These are phyloP conservation scores for Candida hungchunana DNA, from an alignment of 805 yeast species.

Conservation along the genomic window DNA sequence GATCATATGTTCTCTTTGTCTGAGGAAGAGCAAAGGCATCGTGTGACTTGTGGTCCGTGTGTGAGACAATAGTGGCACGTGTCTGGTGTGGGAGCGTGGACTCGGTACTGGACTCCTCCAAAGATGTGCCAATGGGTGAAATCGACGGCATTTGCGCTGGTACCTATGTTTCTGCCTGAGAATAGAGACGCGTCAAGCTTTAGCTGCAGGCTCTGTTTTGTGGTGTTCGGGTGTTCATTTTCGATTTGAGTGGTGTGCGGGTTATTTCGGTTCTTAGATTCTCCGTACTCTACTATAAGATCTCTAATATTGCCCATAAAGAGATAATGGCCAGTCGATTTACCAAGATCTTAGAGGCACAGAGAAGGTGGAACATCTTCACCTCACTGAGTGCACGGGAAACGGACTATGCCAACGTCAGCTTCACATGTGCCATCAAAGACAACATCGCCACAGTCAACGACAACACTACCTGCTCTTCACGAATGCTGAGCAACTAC, in stretches of 20 bases:
- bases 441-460: constrained; percentile 73
- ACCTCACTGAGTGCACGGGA: constrained; percentile 29
- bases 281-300: too few relatives aligned
- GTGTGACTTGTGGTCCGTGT: constrained; percentile 11
- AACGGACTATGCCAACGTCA: too few relatives aligned
- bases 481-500: constrained; percentile 56
- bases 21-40: constrained; percentile 8
- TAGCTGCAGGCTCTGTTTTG: too few relatives aligned
- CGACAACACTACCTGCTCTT: constrained; percentile 76
- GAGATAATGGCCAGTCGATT: background rate
- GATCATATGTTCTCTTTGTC: constrained; percentile 40
- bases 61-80: constrained; percentile 3
- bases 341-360: constrained; percentile 1
- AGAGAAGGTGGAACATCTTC: constrained; percentile 34
- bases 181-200: too few relatives aligned
- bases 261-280: too few relatives aligned
- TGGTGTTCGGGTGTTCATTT: background rate
- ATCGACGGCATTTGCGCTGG: constrained; percentile 13
- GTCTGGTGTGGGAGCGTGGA: constrained; percentile 1
- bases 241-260: too few relatives aligned
- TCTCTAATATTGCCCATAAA: too few relatives aligned
- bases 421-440: constrained; percentile 45
- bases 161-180: too few relatives aligned
- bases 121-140: constrained; percentile 3
- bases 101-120: constrained; percentile 8